Evolutionary conservation across 805 yeast genomes (phyloP).

Genomic region (Aciculoconidium aculeatum): DNA sequence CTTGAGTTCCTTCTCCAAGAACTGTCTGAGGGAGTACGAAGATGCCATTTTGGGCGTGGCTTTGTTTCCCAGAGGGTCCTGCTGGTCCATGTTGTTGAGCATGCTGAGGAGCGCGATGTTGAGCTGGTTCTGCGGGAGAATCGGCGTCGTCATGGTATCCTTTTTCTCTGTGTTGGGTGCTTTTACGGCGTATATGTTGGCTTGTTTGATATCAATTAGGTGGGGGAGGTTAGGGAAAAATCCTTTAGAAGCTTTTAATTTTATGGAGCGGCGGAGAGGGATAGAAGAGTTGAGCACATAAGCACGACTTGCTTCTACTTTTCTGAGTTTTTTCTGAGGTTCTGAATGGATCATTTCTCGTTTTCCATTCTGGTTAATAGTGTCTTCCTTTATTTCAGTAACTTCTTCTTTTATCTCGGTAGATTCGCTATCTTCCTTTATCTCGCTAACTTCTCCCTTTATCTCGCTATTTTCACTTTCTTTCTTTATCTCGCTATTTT

Average conservation of each 20-base stretch:
- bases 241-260: constrained; percentile 45
- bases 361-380: too few relatives aligned
- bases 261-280: too few relatives aligned
- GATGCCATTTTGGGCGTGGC: constrained; percentile 36
- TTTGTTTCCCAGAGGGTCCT: constrained; percentile 13
- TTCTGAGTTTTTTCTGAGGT: too few relatives aligned
- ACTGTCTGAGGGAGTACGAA: constrained; percentile 50
- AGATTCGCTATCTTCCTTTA: too few relatives aligned
- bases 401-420: not conserved
- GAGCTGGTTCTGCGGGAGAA: constrained; percentile 10
- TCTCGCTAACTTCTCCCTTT: too few relatives aligned
- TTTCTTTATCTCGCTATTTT: too few relatives aligned
- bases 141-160: constrained; percentile 7
- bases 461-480: too few relatives aligned
- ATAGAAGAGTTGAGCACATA: too few relatives aligned
- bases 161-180: constrained; percentile 5
- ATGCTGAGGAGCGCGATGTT: constrained; percentile 8
- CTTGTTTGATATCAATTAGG: constrained; percentile 37
- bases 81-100: constrained; percentile 5
- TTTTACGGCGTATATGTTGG: constrained; percentile 13
- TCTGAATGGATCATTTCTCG: too few relatives aligned
- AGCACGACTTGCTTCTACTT: too few relatives aligned
- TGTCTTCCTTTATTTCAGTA: too few relatives aligned
- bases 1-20: constrained; percentile 48
- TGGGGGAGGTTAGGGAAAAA: constrained; percentile 45